These are phyloP conservation scores for Populus davidiana DNA, from an alignment of 345 rosid genomes.

Conservation along the genomic window DNA sequence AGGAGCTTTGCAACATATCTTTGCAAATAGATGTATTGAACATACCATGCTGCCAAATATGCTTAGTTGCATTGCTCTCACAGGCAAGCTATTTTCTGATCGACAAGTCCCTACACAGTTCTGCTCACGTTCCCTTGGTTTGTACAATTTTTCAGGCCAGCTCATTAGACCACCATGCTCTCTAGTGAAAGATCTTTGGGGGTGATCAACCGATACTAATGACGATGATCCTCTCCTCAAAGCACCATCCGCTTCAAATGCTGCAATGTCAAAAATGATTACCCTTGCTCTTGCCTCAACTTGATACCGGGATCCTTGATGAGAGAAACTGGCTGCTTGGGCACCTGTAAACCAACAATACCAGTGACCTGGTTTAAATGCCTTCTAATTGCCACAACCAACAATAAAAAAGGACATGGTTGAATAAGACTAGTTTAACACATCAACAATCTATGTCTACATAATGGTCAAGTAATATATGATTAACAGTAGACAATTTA, in stretches of 20 bases:
- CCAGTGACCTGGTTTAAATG: not conserved
- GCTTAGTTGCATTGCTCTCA: constrained; percentile 75
- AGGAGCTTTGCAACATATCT: not conserved
- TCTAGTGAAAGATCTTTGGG: constrained; percentile 46
- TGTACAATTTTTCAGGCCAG: constrained; percentile 61
- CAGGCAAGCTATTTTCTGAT: constrained; percentile 52
- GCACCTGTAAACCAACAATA: constrained; percentile 36
- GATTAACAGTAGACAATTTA: not conserved
- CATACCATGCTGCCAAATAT: constrained; percentile 81
- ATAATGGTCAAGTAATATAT: not conserved
- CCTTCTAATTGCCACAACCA: not conserved
- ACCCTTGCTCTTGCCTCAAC: constrained; percentile 81
- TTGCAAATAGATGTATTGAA: not conserved
- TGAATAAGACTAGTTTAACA: not conserved
- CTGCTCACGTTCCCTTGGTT: constrained; percentile 26
- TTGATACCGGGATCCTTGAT: constrained; percentile 53
- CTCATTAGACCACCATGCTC: constrained; percentile 65
- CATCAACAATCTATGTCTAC: not conserved
- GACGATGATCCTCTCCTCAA: constrained; percentile 49
- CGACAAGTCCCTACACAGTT: constrained; percentile 17
- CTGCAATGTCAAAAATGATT: constrained; percentile 54
- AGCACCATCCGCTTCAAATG: constrained; percentile 46
- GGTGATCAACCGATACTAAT: constrained; percentile 43
- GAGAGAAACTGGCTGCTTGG: constrained; percentile 42
- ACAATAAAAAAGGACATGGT: not conserved